These are phyloP conservation scores for Omphalotus olearius DNA, from an alignment of 1,284 basidiomycete species.

Conservation along the genomic window DNA sequence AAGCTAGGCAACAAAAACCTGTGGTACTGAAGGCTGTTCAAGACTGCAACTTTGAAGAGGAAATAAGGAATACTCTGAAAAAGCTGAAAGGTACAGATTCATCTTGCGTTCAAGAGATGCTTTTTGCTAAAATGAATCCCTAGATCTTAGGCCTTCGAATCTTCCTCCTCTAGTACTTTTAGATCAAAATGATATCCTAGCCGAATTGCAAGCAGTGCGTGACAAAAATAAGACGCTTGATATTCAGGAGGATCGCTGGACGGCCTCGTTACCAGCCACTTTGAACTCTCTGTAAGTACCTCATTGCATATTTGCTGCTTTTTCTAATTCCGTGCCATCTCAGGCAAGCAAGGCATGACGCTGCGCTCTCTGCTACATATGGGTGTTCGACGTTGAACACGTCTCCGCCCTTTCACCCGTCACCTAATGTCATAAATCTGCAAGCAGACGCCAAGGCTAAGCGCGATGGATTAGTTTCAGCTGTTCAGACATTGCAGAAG, in stretches of 20 bases:
- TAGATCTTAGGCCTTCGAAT: not conserved
- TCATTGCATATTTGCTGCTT: not conserved
- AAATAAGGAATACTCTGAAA: conserved; percentile 1
- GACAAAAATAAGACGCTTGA: not conserved
- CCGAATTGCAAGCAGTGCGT: not conserved
- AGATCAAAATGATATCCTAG: conserved; percentile 5
- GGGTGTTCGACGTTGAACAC: conserved; percentile 1
- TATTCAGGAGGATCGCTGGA: not conserved
- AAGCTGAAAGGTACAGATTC: not conserved
- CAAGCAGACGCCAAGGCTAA: conserved; percentile 1
- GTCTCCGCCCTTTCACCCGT: not conserved
- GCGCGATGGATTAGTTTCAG: not conserved
- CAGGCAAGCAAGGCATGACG: conserved; percentile 1
- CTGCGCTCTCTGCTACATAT: not conserved
- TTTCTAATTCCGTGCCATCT: not conserved
- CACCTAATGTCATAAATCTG: not conserved
- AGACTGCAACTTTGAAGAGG: not conserved
- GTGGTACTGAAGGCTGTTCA: not conserved
- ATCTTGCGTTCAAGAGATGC: not conserved
- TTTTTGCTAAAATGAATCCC: not conserved
- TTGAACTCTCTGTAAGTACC: conserved; percentile 2
- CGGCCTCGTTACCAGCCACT: not conserved
- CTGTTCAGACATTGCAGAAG: conserved; percentile 3
- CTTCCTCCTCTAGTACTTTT: conserved; percentile 4
- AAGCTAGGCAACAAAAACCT: not conserved